Conservation (phyloP, 2,329 filamentous ascomycete genomes). For the Verruconis gallopava region DNA sequence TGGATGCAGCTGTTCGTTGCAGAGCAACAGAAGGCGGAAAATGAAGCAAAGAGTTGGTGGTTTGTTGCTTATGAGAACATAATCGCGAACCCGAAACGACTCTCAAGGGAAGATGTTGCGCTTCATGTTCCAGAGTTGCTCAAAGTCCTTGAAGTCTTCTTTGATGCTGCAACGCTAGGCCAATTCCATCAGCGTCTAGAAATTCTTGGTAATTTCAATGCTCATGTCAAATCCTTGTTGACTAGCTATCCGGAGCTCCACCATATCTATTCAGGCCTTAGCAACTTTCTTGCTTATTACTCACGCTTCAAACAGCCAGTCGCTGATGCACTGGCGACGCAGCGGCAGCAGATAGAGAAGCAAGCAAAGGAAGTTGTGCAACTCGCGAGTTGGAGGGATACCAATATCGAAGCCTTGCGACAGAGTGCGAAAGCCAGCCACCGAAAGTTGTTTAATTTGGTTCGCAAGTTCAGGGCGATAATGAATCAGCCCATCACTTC, state of each 20-base stretch:
- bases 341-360: constrained; percentile 69
- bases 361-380: constrained; percentile 87
- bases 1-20: constrained; percentile 83
- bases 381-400: constrained; percentile 95
- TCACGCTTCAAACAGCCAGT: constrained; percentile 55
- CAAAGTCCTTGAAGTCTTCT: constrained; percentile 66
- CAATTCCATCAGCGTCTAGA: constrained; percentile 63
- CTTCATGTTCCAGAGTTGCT: constrained; percentile 56
- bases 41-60: constrained; percentile 84
- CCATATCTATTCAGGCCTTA: constrained; percentile 49
- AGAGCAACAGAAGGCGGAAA: constrained; percentile 61
- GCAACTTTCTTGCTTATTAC: constrained; percentile 68
- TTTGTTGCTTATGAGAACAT: constrained; percentile 90
- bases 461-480: constrained; percentile 75
- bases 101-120: constrained; percentile 46
- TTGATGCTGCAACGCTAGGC: constrained; percentile 64
- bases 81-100: constrained; percentile 58
- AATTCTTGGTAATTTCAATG: constrained; percentile 49
- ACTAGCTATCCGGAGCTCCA: constrained; percentile 38
- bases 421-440: constrained; percentile 88
- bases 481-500: constrained; percentile 62
- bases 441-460: constrained; percentile 78
- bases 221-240: constrained; percentile 51
- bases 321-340: constrained; percentile 50
- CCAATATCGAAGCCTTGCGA: constrained; percentile 76